Conservation (phyloP, 371 early-diverging fungal genomes). For the Fennellomyces sp. region DNA sequence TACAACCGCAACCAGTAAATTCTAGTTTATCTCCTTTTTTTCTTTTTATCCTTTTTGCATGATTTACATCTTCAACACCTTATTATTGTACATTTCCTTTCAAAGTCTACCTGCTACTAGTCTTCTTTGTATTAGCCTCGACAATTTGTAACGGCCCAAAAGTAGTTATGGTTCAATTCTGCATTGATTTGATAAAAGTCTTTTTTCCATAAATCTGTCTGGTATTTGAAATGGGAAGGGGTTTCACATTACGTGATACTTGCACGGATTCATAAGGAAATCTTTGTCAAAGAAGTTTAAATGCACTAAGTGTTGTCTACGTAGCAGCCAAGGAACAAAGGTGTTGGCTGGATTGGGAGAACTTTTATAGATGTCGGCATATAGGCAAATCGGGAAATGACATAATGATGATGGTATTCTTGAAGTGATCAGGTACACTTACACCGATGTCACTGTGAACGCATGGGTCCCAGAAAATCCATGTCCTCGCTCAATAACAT, state of each 20-base stretch:
- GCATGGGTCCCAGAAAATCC: neutral
- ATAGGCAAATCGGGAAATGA: neutral
- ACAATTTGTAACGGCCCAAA: too few relatives aligned
- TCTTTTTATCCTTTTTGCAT: conserved; percentile 3
- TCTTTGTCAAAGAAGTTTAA: too few relatives aligned
- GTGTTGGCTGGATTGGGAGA: too few relatives aligned
- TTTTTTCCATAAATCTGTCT: too few relatives aligned
- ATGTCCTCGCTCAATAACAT: too few relatives aligned
- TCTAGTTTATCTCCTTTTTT: neutral
- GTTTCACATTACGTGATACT: too few relatives aligned
- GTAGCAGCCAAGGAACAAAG: too few relatives aligned
- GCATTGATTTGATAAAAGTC: neutral
- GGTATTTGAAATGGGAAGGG: too few relatives aligned
- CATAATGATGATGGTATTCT: neutral
- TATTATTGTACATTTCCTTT: neutral
- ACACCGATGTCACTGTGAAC: neutral
- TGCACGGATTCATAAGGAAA: too few relatives aligned
- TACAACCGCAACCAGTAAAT: conserved; percentile 73
- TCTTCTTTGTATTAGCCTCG: neutral
- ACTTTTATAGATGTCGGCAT: neutral
- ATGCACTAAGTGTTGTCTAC: too few relatives aligned
- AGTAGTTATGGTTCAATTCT: neutral
- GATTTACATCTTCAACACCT: conserved; percentile 2
- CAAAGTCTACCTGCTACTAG: neutral
- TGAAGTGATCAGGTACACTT: too few relatives aligned